A percentile compares a stretch with the other conserved stretches of the same genome.
These are phyloP conservation scores for Fragilaria crotonensis DNA, from an alignment of 108 stramenopile species.

Conservation along the genomic window DNA sequence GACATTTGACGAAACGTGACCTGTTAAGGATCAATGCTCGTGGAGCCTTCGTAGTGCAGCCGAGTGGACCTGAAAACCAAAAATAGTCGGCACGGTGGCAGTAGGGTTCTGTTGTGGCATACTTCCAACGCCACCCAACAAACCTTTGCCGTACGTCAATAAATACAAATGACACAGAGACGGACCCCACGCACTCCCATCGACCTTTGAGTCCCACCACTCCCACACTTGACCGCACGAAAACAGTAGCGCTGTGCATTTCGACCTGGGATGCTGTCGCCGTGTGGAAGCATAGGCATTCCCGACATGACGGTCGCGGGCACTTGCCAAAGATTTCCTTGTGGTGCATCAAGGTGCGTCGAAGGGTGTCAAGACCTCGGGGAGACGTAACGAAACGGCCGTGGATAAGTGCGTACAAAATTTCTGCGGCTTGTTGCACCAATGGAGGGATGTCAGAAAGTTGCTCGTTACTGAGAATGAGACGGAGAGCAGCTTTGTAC, in stretches of 20 bases:
- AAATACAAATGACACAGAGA: conserved; percentile 43
- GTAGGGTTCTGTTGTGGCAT: neutral
- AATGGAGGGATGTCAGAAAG: conserved; percentile 11
- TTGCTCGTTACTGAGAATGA: conserved; percentile 28
- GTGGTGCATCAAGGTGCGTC: conserved; percentile 23
- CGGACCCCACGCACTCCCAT: conserved; percentile 54
- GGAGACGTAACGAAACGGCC: conserved; percentile 37
- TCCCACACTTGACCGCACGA: conserved; percentile 7
- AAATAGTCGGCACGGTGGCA: conserved; percentile 10
- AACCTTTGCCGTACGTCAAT: conserved; percentile 29
- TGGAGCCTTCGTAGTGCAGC: too few relatives aligned
- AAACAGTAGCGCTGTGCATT: conserved; percentile 1
- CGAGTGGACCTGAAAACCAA: conserved; percentile 42
- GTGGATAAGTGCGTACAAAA: conserved; percentile 43
- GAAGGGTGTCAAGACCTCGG: conserved; percentile 43
- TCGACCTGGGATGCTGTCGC: too few relatives aligned
- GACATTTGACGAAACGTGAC: too few relatives aligned
- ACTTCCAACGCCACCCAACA: conserved; percentile 11
- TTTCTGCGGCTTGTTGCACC: conserved; percentile 41
- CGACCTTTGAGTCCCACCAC: conserved; percentile 35
- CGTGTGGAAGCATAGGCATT: conserved; percentile 36
- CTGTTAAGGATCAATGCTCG: too few relatives aligned
- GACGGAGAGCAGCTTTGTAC: conserved; percentile 22
- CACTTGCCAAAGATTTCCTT: conserved; percentile 47
- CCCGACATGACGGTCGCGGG: conserved; percentile 34